A percentile compares a stretch with the other conserved stretches of the same genome.
Conservation (phyloP, 176 grass and related monocot species). For the Thinopyrum elongatum region DNA sequence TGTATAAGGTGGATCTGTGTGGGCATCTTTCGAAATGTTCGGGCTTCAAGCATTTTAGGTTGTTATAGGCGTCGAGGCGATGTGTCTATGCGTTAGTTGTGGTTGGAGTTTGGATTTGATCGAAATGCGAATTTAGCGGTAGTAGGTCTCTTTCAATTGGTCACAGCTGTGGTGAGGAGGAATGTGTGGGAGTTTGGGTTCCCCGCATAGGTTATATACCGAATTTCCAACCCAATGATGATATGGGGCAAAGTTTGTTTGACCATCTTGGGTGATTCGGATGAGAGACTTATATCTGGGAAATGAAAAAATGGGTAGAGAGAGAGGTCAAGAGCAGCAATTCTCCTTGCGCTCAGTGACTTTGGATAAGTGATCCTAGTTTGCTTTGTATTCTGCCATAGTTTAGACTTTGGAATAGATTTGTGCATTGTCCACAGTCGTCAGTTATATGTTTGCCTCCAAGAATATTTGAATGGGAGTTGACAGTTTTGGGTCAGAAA, state of each 20-base stretch:
- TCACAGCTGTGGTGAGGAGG: neutral
- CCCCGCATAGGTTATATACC: neutral
- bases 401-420: neutral
- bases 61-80: neutral
- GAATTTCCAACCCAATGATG: neutral
- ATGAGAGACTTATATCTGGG: neutral
- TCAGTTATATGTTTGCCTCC: neutral
- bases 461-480: neutral
- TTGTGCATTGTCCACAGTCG: neutral
- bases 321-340: neutral
- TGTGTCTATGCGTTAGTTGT: neutral
- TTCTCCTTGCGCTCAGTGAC: neutral
- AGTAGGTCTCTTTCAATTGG: neutral
- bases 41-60: neutral
- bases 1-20: constrained; percentile 8
- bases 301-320: neutral
- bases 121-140: neutral
- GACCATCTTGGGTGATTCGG: neutral
- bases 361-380: neutral
- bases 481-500: neutral
- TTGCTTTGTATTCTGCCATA: neutral
- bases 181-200: constrained; percentile 3
- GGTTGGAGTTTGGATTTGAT: neutral
- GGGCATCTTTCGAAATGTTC: neutral
- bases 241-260: neutral